Conservation (phyloP, 805 yeast genomes). For the Debaryomyces maramus region DNA sequence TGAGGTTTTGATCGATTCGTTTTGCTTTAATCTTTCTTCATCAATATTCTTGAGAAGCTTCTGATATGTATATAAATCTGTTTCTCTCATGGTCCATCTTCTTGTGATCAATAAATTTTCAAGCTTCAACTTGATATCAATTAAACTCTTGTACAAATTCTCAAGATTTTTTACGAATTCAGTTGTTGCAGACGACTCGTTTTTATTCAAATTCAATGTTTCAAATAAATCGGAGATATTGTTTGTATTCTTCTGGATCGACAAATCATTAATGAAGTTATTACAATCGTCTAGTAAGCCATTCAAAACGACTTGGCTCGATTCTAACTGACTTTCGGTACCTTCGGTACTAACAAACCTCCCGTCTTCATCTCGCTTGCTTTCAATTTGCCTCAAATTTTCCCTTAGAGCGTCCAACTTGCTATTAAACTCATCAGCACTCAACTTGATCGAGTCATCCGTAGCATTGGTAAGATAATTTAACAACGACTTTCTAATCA, state of each 20-base stretch:
- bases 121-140: constrained; percentile 66
- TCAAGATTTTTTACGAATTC: constrained; percentile 31
- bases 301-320: constrained; percentile 53
- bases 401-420: constrained; percentile 21
- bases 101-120: constrained; percentile 87
- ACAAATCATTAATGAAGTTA: constrained; percentile 67
- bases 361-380: constrained; percentile 55
- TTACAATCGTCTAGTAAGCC: constrained; percentile 84
- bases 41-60: constrained; percentile 73
- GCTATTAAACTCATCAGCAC: constrained; percentile 7
- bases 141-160: constrained; percentile 60
- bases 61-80: constrained; percentile 86
- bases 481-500: constrained; percentile 62
- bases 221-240: constrained; percentile 24
- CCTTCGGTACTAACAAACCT: constrained; percentile 37
- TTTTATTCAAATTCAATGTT: constrained; percentile 5
- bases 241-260: constrained; percentile 39
- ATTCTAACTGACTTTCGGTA: constrained; percentile 20
- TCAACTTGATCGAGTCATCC: constrained; percentile 4
- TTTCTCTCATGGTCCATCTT: constrained; percentile 96
- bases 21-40: constrained; percentile 55
- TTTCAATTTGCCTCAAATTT: constrained; percentile 29
- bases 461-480: constrained; percentile 25
- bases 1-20: constrained; percentile 11
- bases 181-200: constrained; percentile 1